A percentile compares a stretch with the other conserved stretches of the same genome.
phyloP scores from a whole-genome alignment of 805 yeast species.

The Lipomyces orientalis region DNA sequence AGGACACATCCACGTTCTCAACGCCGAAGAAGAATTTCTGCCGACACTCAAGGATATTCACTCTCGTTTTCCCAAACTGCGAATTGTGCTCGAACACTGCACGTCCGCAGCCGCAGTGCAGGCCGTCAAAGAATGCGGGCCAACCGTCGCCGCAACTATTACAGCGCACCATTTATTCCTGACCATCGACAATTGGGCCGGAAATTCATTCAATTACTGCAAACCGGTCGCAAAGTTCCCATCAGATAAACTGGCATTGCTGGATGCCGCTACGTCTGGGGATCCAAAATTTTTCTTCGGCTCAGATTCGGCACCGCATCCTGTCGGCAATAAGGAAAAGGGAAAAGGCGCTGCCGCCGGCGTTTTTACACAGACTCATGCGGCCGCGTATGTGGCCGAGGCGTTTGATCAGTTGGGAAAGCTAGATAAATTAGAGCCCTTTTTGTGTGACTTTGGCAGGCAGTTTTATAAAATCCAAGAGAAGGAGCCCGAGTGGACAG shows the following conservation, averaged over 20 bases:
- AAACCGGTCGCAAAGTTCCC: conserved; percentile 98
- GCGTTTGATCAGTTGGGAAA: conserved; percentile 72
- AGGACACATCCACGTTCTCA: conserved; percentile 82
- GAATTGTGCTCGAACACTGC: conserved; percentile 92
- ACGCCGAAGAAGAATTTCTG: conserved; percentile 90
- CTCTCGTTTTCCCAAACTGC: conserved; percentile 79
- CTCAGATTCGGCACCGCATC: conserved; percentile 98
- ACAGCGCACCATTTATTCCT: conserved; percentile 93
- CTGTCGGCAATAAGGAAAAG: conserved; percentile 74
- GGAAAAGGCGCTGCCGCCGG: conserved; percentile 96
- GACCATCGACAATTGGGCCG: conserved; percentile 96
- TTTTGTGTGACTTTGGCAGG: conserved; percentile 78
- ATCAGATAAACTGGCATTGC: conserved; percentile 75
- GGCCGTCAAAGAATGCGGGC: conserved; percentile 71
- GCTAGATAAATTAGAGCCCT: conserved; percentile 69
- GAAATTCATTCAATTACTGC: conserved; percentile 92
- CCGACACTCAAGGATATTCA: conserved; percentile 87
- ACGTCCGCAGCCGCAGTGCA: conserved; percentile 89
- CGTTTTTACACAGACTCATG: conserved; percentile 87
- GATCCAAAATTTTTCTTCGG: conserved; percentile 94
- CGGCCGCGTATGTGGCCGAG: conserved; percentile 82
- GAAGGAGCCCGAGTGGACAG: conserved; percentile 54
- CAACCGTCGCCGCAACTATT: conserved; percentile 85
- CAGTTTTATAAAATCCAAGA: conserved; percentile 67
- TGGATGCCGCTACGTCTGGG: conserved; percentile 89